Evolutionary conservation across 2,329 filamentous ascomycete genomes (phyloP).

Genomic region (Venturia pyrina): DNA sequence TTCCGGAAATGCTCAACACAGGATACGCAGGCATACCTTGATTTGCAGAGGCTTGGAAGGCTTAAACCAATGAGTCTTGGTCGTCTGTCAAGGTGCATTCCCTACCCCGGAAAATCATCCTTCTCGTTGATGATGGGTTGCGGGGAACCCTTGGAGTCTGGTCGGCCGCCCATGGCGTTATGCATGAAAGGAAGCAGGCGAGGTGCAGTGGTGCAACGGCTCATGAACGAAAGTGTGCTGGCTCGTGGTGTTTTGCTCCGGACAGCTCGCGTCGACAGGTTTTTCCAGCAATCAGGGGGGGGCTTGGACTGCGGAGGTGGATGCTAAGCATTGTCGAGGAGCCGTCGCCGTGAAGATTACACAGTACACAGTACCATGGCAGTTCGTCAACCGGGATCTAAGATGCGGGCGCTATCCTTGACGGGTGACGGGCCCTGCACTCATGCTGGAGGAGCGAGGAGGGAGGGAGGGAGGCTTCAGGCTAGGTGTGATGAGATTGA

Average conservation of each 20-base stretch:
- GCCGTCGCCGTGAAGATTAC: neutral
- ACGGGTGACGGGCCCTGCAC: neutral
- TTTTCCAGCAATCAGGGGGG: conserved; percentile 3
- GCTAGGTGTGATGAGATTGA: no score
- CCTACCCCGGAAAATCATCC: neutral
- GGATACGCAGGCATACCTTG: neutral
- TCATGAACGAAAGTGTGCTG: neutral
- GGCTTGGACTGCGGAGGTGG: neutral
- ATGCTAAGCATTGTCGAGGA: neutral
- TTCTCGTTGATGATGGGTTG: neutral
- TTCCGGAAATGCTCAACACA: neutral
- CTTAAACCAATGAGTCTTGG: neutral
- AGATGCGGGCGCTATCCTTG: neutral
- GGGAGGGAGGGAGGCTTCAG: no score
- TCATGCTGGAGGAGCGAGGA: no score
- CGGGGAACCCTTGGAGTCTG: neutral
- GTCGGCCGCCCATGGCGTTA: neutral
- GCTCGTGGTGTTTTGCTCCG: neutral
- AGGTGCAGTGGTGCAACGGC: neutral
- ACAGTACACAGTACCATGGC: no score
- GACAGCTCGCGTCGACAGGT: neutral
- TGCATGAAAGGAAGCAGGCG: neutral
- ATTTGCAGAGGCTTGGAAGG: neutral
- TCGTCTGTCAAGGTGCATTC: neutral
- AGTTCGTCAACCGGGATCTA: neutral